Base-by-base conservation (phyloP, 2,329 filamentous ascomycete genomes). In the Gnomoniopsis sp. region DNA sequence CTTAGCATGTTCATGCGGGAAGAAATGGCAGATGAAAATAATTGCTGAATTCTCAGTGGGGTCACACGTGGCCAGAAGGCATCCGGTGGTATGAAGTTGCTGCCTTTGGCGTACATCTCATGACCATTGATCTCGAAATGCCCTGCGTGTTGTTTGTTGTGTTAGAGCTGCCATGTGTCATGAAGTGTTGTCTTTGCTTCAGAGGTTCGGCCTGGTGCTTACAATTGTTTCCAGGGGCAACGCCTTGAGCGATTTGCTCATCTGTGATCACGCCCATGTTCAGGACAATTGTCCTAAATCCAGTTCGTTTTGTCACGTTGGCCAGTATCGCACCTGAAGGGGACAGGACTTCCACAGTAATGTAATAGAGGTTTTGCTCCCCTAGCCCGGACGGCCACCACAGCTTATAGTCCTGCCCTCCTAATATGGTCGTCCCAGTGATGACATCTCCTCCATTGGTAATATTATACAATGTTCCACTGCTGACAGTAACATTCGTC, bases 41-140 rank as follows among this genome's bases (percentile, higher is more conserved):
- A 70, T 41, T 77, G 73, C 6, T 71, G 68, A 64, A 88, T 83
- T 47, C 76, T 77, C 0, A 72, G 70, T 23, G 74, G 68, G 0
- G 82, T 86, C 6, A 87, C 83, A 47, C 83, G 74, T 1, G 84
- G 79, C 83, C 84, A 87, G 67, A 88, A 87, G 2, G 78, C 77
- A 66, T 87, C 84, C 0, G 82, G 83, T 0, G 84, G 84, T 52
- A 87, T 84, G 62, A 87, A 80, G 63, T 87, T 87, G 19, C 81
- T 84, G 3, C 84, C 85, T 65, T 87, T 87, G 2, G 82, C 84
- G 64, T 86, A 88, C 63, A 88, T 85, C 14, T 83, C 79, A 51
- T 82, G 77, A 0, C 85, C 84, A 60, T 88, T 88, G 60, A 88
- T 77, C 66, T 88, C 83, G 62, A 88, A 88, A 66, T 88, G 83